Evolutionary conservation across 129 eudicot species (phyloP).

Genomic region (Escallonia rubra): DNA sequence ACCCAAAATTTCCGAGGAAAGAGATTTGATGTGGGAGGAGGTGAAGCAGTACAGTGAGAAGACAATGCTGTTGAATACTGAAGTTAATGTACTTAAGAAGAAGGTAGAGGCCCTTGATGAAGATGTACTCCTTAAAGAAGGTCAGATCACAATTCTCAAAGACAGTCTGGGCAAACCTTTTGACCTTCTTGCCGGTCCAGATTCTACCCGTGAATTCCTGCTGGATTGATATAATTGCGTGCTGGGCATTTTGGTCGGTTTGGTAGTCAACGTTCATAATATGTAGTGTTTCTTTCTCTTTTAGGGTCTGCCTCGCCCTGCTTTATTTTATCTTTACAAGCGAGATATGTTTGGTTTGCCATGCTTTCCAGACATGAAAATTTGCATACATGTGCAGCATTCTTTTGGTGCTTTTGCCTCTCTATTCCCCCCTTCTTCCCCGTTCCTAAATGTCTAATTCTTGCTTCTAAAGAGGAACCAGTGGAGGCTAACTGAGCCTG

Average conservation of each 20-base stretch:
- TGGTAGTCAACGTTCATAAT: neutral
- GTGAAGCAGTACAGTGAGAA: slow-evolving; percentile 73
- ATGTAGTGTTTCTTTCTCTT: neutral
- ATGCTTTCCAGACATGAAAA: neutral
- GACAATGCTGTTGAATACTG: slow-evolving; percentile 68
- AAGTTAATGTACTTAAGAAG: slow-evolving; percentile 63
- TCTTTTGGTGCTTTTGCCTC: neutral
- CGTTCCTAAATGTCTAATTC: no score
- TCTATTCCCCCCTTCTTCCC: no score
- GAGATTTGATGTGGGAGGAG: slow-evolving; percentile 90
- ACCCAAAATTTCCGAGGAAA: slow-evolving; percentile 78
- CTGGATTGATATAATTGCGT: slow-evolving; percentile 12
- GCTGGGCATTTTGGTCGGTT: neutral
- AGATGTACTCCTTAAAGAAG: slow-evolving; percentile 83
- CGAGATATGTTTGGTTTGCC: neutral
- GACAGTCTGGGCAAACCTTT: slow-evolving; percentile 75
- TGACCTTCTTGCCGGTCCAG: slow-evolving; percentile 65
- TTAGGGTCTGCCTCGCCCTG: neutral
- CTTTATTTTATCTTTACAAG: neutral
- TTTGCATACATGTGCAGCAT: neutral
- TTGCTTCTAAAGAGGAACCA: no score
- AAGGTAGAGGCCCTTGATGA: slow-evolving; percentile 80
- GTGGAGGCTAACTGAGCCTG: no score
- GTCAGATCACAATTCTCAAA: slow-evolving; percentile 85
- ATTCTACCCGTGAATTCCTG: slow-evolving; percentile 37